phyloP scores from a whole-genome alignment of 139 green algal species.

The Chlamydomonas applanata region DNA sequence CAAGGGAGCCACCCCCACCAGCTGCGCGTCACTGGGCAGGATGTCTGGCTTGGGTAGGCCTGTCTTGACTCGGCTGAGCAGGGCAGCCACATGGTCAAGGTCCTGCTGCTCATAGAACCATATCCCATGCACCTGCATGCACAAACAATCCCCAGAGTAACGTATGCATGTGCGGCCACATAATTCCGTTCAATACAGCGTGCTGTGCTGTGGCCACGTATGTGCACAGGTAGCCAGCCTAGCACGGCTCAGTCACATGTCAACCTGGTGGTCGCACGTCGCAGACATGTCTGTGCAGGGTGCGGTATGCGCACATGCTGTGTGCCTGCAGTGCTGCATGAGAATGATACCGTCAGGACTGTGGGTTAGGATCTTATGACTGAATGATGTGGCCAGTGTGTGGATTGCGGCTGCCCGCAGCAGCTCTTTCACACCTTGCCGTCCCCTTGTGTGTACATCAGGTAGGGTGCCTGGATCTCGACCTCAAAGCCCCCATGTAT shows the following conservation, averaged over 20 bases:
- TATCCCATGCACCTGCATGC: slow-evolving; percentile 86
- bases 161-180: no score
- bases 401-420: neutral
- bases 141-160: no score
- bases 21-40: neutral
- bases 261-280: no score
- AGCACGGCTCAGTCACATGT: no score
- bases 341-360: neutral
- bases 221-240: no score
- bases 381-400: neutral
- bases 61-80: slow-evolving; percentile 63
- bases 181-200: no score
- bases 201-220: no score
- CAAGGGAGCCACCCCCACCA: neutral
- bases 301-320: no score
- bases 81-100: slow-evolving; percentile 54
- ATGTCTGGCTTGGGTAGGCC: slow-evolving; percentile 18
- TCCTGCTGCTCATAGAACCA: slow-evolving; percentile 90
- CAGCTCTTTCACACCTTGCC: slow-evolving; percentile 4
- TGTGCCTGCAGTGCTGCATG: no score
- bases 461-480: slow-evolving; percentile 76
- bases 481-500: slow-evolving; percentile 67
- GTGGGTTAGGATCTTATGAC: neutral
- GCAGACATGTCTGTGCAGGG: no score
- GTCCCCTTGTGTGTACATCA: slow-evolving; percentile 79